Evolutionary conservation across 495 filamentous ascomycete genomes (phyloP), one percentile per base, ranked within the genome.

Genomic region (Pyronema omphalodes): DNA sequence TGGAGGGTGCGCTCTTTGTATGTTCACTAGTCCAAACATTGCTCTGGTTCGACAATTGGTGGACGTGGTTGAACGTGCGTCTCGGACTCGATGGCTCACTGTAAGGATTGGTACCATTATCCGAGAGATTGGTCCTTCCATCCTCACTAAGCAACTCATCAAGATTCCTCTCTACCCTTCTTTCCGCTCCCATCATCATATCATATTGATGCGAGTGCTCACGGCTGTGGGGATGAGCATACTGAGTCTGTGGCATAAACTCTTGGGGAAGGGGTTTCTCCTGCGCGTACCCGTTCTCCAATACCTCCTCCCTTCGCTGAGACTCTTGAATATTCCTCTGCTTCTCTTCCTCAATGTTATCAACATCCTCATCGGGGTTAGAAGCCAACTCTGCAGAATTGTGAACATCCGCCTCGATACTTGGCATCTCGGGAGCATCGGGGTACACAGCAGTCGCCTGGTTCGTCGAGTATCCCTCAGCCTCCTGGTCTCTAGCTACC

Each of bases 61-160:
- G 61, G 51, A 55, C 53, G 41, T 63, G 61, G n/a, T 46, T 51
- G 19, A 57, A 66, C 51, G 44, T 66, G 3, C 48, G 56, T 37
- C 50, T 58, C 6, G 63, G 63, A 53, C 62, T 65, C 18, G 59
- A 37, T 9, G 63, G 56, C 18, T 55, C 62, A 66, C 82, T 86
- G 23, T 29, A 29, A 3, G 83, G 83, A 56, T 87, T 86, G 19
- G 82, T 86, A 58, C 84, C 80, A 48, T 82, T 74, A 57, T 88
- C 83, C 35, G 77, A 84, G 9, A 60, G 51, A 18, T 66, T 65
- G 43, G 63, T 66, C 23, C 59, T 46, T 7, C 51, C 63, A 36
- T 62, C 63, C 44, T 65, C 62, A 14, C 63, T 66, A n/a, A 65
- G 59, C 7, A 50, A 4, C 6, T 64, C 61, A 33, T 63, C 62